These are phyloP conservation scores for Lactifluus hygrophoroides DNA, from an alignment of 768 basidiomycete genomes.

Conservation along the genomic window DNA sequence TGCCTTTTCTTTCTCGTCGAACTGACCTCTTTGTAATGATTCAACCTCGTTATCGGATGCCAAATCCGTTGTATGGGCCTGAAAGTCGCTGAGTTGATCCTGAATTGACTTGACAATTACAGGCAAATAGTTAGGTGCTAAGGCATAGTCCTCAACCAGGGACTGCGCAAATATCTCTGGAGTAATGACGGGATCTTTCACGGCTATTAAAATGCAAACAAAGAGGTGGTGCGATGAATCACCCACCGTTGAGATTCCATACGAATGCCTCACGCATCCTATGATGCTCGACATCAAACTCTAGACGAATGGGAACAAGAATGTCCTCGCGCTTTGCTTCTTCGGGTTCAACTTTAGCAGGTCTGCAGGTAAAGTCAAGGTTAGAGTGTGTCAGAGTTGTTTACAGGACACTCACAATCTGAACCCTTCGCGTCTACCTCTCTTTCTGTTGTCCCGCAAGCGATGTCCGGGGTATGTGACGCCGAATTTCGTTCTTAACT, in stretches of 20 bases:
- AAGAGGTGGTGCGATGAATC: not conserved
- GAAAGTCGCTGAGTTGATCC: conserved; percentile 78
- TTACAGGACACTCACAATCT: conserved; percentile 53
- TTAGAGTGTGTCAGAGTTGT: not conserved
- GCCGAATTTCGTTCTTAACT: conserved; percentile 39
- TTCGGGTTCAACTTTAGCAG: conserved; percentile 46
- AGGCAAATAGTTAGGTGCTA: conserved; percentile 54
- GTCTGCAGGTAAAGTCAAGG: conserved; percentile 33
- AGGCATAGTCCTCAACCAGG: conserved; percentile 82
- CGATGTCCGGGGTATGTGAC: conserved; percentile 45
- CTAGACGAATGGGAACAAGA: conserved; percentile 91
- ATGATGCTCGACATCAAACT: conserved; percentile 91
- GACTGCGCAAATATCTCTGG: conserved; percentile 87
- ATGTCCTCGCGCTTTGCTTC: conserved; percentile 62
- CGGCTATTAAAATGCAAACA: not conserved
- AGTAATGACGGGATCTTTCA: conserved; percentile 78
- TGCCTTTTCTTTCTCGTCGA: conserved; percentile 40
- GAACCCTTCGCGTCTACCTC: conserved; percentile 56
- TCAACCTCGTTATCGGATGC: conserved; percentile 36
- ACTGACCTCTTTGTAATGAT: conserved; percentile 31
- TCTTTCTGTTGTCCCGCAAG: conserved; percentile 38
- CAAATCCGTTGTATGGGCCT: conserved; percentile 49
- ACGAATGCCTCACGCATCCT: conserved; percentile 94
- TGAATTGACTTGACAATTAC: conserved; percentile 77
- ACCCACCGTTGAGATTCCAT: conserved; percentile 91